Base-by-base conservation (phyloP, 192 early-diverging fungal genomes). In the Dissophora globulifera region DNA sequence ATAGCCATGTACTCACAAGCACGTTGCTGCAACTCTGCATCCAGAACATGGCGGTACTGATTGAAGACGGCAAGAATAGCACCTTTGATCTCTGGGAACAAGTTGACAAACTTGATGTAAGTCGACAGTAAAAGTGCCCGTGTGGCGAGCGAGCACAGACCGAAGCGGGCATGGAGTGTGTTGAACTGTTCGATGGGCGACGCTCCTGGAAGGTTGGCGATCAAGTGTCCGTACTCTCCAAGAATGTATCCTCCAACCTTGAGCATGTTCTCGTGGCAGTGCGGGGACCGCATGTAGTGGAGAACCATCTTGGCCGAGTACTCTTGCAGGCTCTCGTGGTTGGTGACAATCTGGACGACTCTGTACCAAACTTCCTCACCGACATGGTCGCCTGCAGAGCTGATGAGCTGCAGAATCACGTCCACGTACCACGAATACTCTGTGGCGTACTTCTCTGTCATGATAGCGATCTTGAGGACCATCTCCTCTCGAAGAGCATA, bases 381-480 rank as follows among this genome's bases (percentile, higher is more conserved):
- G 22, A 98, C 95, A 62, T 94, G 92, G 68, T 98, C 97, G 31
- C 96, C 97, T 6, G 95, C 96, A 47, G 93, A 85, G n/a, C 91
- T 92, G 48, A 99, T 93, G 50, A 99, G 85, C 71, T 96, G 94
- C 60, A 98, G 85, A 67, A 98, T 97, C 32, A 98, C 94, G 65
- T 99, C 96, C 0, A 99, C 93, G 79, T 98, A 99, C 98, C 98
- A 99, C 50, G 93, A 91, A 70, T 96, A 96, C 72, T 97, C 96
- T 7, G 95, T 94, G 4, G 97, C 94, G 69, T 91, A 99, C 81
- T 97, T 98, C 74, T 99, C 98, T 0, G 97, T 92, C 72, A 99
- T 83, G 69, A 99, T 99, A 42, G 98, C 98, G 68, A 98, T 96
- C 76, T 98, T 98, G 31, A 99, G 86, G 5, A 96, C 98, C 92